phyloP scores from a whole-genome alignment of 345 rosid genomes.

The Euphorbia pulcherrima region DNA sequence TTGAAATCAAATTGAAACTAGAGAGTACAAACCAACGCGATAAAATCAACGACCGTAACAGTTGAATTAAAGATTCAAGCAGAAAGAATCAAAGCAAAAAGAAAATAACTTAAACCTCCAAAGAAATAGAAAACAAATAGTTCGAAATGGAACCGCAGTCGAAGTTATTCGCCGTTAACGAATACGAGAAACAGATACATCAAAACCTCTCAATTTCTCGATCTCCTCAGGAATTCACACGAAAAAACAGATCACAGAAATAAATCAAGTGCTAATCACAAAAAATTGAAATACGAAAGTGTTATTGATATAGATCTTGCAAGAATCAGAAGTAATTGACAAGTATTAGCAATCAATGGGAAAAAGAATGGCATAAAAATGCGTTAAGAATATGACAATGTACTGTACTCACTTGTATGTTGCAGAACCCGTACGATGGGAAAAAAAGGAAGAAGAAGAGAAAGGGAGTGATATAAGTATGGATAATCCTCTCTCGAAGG shows the following conservation, averaged over 20 bases:
- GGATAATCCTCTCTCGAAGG: neutral
- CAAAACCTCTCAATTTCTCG: neutral
- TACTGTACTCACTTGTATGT: neutral
- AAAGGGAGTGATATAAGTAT: neutral
- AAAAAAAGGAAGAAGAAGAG: too few relatives aligned
- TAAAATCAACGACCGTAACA: neutral
- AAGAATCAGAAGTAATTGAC: neutral
- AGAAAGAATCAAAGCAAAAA: neutral
- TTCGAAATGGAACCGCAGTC: neutral
- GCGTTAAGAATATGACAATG: neutral
- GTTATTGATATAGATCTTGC: neutral
- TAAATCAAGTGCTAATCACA: neutral
- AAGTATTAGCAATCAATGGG: neutral
- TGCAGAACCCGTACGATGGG: constrained; percentile 3
- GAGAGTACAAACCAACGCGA: neutral
- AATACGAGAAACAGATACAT: neutral
- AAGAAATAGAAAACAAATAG: neutral
- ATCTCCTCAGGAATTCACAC: neutral
- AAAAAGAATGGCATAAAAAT: neutral
- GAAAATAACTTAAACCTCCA: neutral
- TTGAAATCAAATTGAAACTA: neutral
- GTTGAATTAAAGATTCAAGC: neutral
- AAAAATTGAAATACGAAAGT: neutral
- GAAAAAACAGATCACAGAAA: constrained; percentile 9
- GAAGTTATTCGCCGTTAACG: neutral